phyloP scores from a whole-genome alignment of 805 yeast species.

The Lachancea sp. region DNA sequence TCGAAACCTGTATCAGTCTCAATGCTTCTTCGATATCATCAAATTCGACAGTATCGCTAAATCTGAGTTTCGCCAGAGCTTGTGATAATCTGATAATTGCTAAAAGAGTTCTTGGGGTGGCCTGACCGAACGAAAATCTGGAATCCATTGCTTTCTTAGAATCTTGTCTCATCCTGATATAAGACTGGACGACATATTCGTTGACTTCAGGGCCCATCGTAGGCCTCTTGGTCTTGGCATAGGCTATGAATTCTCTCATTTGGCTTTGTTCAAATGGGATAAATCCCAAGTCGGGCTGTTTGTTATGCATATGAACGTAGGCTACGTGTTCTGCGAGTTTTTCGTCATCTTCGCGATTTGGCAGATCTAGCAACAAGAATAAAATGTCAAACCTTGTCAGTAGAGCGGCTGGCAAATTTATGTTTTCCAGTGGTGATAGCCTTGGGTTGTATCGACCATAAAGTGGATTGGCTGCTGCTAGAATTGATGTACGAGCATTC shows the following conservation, averaged over 20 bases:
- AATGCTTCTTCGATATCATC: constrained; percentile 95
- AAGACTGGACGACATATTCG: constrained; percentile 77
- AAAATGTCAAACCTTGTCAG: constrained; percentile 90
- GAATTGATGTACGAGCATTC: constrained; percentile 89
- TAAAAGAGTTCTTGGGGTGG: constrained; percentile 90
- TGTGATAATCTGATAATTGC: constrained; percentile 91
- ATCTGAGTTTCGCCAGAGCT: constrained; percentile 86
- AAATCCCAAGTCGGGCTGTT: constrained; percentile 71
- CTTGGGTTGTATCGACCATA: constrained; percentile 91
- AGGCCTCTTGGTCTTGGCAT: constrained; percentile 82
- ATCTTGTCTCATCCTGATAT: constrained; percentile 89
- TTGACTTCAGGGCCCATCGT: constrained; percentile 76
- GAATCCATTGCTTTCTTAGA: constrained; percentile 73
- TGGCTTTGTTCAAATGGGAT: constrained; percentile 73
- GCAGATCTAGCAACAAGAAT: constrained; percentile 80
- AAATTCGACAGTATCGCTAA: constrained; percentile 59
- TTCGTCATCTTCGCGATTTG: constrained; percentile 73
- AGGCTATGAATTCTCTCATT: constrained; percentile 80
- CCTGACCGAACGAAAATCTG: constrained; percentile 74
- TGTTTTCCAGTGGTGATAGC: constrained; percentile 88
- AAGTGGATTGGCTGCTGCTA: constrained; percentile 98
- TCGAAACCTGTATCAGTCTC: constrained; percentile 79
- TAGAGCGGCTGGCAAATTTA: constrained; percentile 93
- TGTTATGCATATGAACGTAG: constrained; percentile 88
- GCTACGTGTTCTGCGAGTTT: constrained; percentile 90